phyloP scores from a whole-genome alignment of 176 grass and related monocot genomes.

The Puccinellia tenuiflora region DNA sequence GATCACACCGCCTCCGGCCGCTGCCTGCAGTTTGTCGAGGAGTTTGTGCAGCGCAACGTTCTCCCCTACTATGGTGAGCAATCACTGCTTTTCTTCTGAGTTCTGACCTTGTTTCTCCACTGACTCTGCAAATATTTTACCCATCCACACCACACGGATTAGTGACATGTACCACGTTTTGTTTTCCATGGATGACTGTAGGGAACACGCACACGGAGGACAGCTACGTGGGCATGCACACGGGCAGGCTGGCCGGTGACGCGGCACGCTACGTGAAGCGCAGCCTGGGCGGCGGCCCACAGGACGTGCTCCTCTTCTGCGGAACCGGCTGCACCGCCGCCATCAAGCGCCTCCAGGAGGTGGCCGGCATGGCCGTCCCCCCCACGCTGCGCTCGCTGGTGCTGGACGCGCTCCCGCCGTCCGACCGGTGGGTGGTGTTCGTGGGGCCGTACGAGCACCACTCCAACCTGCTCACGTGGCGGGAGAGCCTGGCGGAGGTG shows the following conservation, averaged over 20 bases:
- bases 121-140: not conserved
- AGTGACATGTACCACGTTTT: no score
- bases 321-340: slow-evolving; percentile 58
- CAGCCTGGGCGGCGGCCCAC: slow-evolving; percentile 43
- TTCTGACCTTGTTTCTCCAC: not conserved
- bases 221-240: slow-evolving; percentile 74
- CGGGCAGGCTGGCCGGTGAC: slow-evolving; percentile 34
- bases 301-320: slow-evolving; percentile 61
- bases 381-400: slow-evolving; percentile 6
- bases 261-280: slow-evolving; percentile 58
- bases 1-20: slow-evolving; percentile 74
- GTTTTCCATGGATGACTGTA: not conserved
- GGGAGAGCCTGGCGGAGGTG: slow-evolving; percentile 61
- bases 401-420: slow-evolving; percentile 29
- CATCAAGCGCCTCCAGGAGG: slow-evolving; percentile 74
- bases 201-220: slow-evolving; percentile 81
- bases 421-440: slow-evolving; percentile 67
- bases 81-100: not conserved
- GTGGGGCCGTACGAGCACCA: slow-evolving; percentile 79
- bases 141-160: no score
- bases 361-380: slow-evolving; percentile 48
- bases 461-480: slow-evolving; percentile 87
- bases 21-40: slow-evolving; percentile 52
- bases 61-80: slow-evolving; percentile 65
- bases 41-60: slow-evolving; percentile 46